Percentiles rank a stretch among this genome's conserved stretches.
Conservation (phyloP, 306 rosid species). For the Oemleria cerasiformis region DNA sequence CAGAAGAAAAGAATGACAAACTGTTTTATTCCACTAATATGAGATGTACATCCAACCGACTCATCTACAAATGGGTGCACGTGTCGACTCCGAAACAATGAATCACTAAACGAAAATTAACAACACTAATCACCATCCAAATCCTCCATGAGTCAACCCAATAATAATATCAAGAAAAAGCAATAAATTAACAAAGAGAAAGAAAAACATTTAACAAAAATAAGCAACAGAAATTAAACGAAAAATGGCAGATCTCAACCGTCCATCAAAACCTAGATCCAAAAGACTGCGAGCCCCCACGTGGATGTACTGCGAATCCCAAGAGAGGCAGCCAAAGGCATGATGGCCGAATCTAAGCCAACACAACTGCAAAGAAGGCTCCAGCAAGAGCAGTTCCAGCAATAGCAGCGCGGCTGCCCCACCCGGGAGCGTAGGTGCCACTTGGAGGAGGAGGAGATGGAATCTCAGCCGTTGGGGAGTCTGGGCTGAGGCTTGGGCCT, state of each 20-base stretch:
- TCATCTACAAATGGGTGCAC: conserved; percentile 58
- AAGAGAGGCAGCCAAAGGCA: background rate
- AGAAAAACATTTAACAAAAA: conserved; percentile 3
- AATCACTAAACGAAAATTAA: conserved; percentile 34
- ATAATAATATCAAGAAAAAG: conserved; percentile 37
- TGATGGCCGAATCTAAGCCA: conserved; percentile 41
- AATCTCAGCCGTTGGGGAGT: background rate
- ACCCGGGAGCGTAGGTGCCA: conserved; percentile 21
- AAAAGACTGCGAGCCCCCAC: conserved; percentile 28
- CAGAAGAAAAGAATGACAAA: conserved; percentile 47
- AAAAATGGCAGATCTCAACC: conserved; percentile 56
- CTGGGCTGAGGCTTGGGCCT: background rate
- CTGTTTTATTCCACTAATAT: conserved; percentile 55
- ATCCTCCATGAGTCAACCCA: conserved; percentile 15
- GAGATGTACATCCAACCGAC: conserved; percentile 60
- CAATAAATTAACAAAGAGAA: conserved; percentile 18
- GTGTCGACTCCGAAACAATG: conserved; percentile 47
- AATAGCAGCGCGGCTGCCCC: conserved; percentile 38
- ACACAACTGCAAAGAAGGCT: conserved; percentile 47
- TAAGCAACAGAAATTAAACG: conserved; percentile 9
- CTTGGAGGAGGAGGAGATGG: conserved; percentile 2
- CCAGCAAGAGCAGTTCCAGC: conserved; percentile 66
- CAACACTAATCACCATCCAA: conserved; percentile 8
- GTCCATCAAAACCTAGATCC: conserved; percentile 40
- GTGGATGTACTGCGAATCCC: conserved; percentile 19